Evolutionary conservation across 257 asterid species (phyloP), one percentile per base, ranked within the genome.

Genomic region (Paulownia fortunei): DNA sequence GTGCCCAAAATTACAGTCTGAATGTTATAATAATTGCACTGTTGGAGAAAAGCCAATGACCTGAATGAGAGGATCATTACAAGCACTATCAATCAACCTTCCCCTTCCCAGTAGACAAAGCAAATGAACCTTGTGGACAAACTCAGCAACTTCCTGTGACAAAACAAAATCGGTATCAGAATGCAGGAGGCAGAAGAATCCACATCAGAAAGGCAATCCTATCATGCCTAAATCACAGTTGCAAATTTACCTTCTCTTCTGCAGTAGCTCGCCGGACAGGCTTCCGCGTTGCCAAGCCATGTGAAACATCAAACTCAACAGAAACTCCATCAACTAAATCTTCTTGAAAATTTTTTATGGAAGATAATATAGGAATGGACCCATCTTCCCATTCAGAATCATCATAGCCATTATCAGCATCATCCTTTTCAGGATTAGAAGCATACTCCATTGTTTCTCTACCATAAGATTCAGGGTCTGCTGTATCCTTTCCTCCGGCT

Each of bases 21-120:
- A 24, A n/a, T 46, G 49, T 39, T 26, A 64, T 12, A 39, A 54
- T 32, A 9, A 34, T 34, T 59, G 56, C 32, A 34, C 15, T 54
- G 36, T 27, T 0, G 19, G 78, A 34, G 63, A 68, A 52, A 79
- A 44, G 70, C 64, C 62, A 76, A 76, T 65, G 46, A 96, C 99
- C 98, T 96, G 97, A 81, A 93, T 88, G 72, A 96, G 92, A 80
- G 94, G 94, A 89, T 93, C 96, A 84, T 91, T 81, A 79, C 97
- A 93, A 84, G 96, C 90, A 21, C 74, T 67, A 66, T 96, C 99
- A 37, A 93, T 82, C 85, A 87, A 85, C 79, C 97, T 89, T 55
- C 97, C 99, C 83, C 99, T 89, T 77, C 98, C 98, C 46, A 93
- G 81, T 73, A 96, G 88, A 86, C 99, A 96, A 78, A 96, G 94